Evolutionary conservation across 202 grass and related monocot species (phyloP).

Genomic region (Brachypodium distachyon): DNA sequence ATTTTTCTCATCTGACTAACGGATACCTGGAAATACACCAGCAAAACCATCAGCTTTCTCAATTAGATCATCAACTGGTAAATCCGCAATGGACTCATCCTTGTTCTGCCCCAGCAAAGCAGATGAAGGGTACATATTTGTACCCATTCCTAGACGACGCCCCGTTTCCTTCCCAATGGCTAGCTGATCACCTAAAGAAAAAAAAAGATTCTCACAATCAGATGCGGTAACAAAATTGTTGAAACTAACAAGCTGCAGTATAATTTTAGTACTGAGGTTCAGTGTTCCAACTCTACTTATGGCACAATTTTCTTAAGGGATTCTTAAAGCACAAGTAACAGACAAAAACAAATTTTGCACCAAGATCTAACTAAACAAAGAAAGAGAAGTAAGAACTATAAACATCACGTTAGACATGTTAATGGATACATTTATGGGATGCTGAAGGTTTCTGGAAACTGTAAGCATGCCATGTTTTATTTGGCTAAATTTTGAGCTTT

Average conservation of each 20-base stretch:
- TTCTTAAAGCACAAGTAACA: neutral
- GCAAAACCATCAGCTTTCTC: conserved; percentile 98
- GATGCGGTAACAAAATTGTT: neutral
- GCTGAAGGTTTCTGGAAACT: neutral
- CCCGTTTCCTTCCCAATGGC: conserved; percentile 87
- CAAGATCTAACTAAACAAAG: neutral
- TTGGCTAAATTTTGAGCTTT: neutral
- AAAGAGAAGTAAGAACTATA: neutral
- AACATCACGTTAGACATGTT: neutral
- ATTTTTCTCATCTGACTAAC: neutral
- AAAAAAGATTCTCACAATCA: neutral
- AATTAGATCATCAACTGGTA: conserved; percentile 80
- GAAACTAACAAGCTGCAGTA: neutral
- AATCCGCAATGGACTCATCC: conserved; percentile 52
- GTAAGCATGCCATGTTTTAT: neutral
- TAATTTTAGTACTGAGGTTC: neutral
- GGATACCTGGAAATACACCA: conserved; percentile 86
- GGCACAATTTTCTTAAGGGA: neutral
- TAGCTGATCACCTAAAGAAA: conserved; percentile 50
- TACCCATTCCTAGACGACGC: conserved; percentile 80
- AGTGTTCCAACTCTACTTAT: neutral
- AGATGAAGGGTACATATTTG: conserved; percentile 96
- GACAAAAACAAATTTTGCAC: neutral
- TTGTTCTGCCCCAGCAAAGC: conserved; percentile 74
- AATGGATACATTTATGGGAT: neutral